Base-by-base conservation (phyloP, 1,284 basidiomycete genomes). In the Fistulina hepatica region DNA sequence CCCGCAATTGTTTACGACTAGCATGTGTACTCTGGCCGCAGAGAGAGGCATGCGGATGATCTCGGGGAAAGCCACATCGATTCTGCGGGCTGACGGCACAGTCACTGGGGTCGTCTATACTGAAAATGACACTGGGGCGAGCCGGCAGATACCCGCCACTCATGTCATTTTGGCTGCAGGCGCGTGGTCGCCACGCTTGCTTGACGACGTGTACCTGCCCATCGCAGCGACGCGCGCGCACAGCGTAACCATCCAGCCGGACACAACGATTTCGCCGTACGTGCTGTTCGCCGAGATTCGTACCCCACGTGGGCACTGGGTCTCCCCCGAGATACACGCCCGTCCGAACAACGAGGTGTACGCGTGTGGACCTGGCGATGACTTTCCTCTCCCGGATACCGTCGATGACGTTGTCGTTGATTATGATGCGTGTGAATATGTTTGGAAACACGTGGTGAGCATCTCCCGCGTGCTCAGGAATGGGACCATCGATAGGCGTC, bases 91-190 rank as follows among this genome's bases (percentile, higher is more conserved):
- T 35, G 39, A 53, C 16, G 63, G 64, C 3, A 55, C 51, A 32
- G 69, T 81, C n/a, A 64, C 60, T 11, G 69, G 72, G 4, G 71
- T 81, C 24, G 60, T 66, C 23, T 79, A 74, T 52, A 45, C 48
- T 6, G 60, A 67, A 30, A 54, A 43, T 5, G 53, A 53, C 4
- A 49, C 57, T 15, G 58, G 57, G 21, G 48, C 54, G 23, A 49
- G 46, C n/a, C 51, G 54, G 16, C 60, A 53, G 9, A 51, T 79
- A 20, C 52, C 61, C 3, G 77, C 80, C 19, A 76, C 76, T 3
- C 64, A 76, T 42, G 67, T 93, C 36, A 64, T 94, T 22, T 57
- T 95, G 37, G 72, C 81, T 21, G 83, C 84, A 9, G 91, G 91
- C 10, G 85, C 88, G 2, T 97, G 92, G 92, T 88, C 89, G 0